Base-by-base conservation (phyloP, 139 green algal species). In the Eudorina sp. region DNA sequence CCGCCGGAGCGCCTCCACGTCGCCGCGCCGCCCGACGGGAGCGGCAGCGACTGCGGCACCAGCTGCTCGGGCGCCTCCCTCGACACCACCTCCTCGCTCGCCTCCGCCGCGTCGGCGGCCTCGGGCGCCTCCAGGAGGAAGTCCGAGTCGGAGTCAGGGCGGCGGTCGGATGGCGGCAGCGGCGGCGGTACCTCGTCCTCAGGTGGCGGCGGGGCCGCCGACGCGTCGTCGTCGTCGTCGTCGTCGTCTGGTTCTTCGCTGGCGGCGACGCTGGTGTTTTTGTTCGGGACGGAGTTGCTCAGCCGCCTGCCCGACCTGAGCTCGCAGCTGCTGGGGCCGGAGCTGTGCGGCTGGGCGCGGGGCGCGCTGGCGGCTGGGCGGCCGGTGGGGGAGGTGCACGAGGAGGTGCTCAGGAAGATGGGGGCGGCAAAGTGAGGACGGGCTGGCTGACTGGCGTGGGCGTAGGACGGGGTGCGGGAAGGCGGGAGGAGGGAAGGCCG, bases 281-380 rank as follows among this genome's bases (percentile, higher is more conserved):
- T 85, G 38, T 85, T 85, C 38, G 78, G 78, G 27, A 43, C 78
- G 31, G 78, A 85, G 78, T 55, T 85, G 78, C 55, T 85, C 2
- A 45, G 3, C 29, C 43, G 58, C 29, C 55, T 85, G 23, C 78
- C 78, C 27, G 55, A 55, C 11, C 23, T 60, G 23, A 58, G 40
- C 25, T 4, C 3, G 2, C 40, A 18, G 40, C 78, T 85, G 58
- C 53, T 85, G 78, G 78, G 78, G 27, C 27, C 55, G 27, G 11
- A 60, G 40, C 55, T 85, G 58, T 41, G 27, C 23, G 41, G 7
- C 27, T 74, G 58, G 78, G 55, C 55, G 31, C 27, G 23, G 55
- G 2, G 3, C 34, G 14, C 27, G 29, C 40, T 60, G 78, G 23
- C 3, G 36, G 53, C 8, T 5, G 40, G 58, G 40, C 38, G 40